phyloP scores from a whole-genome alignment of 495 filamentous ascomycete genomes.

The Penicillium parvum region DNA sequence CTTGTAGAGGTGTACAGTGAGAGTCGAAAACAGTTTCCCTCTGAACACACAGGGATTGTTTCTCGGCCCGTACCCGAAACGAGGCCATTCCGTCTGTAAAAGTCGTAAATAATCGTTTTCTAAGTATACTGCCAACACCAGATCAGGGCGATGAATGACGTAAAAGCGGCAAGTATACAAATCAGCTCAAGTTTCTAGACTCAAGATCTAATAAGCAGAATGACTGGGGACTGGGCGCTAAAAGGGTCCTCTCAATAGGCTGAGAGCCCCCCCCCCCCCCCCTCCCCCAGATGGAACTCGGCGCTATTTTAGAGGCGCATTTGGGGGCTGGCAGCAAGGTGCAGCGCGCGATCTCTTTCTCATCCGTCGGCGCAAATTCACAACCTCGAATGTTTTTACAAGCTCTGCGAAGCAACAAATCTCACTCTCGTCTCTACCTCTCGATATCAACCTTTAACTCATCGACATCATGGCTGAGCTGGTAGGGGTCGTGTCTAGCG shows the following conservation, averaged over 20 bases:
- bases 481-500: constrained; percentile 6
- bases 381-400: background rate
- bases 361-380: background rate
- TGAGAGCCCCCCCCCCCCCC: background rate
- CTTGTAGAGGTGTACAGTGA: no score
- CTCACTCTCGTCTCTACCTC: background rate
- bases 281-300: background rate
- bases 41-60: no score
- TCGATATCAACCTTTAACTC: background rate
- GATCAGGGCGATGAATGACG: no score
- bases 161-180: no score
- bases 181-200: background rate
- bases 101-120: no score
- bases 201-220: background rate
- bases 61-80: no score
- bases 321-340: background rate
- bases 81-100: no score
- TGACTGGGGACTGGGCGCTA: background rate
- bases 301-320: background rate
- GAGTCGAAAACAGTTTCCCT: no score
- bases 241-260: background rate
- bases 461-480: constrained; percentile 4
- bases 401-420: no score
- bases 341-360: background rate
- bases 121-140: no score